Evolutionary conservation across 768 basidiomycete species (phyloP).

Genomic region (Rhodocollybia butyracea): DNA sequence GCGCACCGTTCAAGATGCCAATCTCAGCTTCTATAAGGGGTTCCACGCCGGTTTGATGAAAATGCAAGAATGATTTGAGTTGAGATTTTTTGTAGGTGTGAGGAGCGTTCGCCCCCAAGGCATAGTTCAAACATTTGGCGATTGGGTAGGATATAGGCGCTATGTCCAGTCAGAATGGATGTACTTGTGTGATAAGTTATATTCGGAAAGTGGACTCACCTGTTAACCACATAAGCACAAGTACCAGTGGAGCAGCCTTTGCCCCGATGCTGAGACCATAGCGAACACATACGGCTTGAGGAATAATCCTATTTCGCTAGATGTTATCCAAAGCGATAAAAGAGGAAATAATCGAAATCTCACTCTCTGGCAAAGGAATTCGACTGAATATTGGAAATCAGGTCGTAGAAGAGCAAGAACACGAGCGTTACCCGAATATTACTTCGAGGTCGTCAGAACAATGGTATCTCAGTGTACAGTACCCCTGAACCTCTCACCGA

Average conservation of each 20-base stretch:
- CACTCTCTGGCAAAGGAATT: conserved; percentile 60
- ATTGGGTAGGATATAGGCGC: conserved; percentile 82
- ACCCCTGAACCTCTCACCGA: conserved; percentile 49
- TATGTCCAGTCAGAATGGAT: too few relatives aligned
- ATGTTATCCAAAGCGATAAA: background rate
- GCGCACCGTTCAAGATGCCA: conserved; percentile 72
- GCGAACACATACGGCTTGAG: conserved; percentile 74
- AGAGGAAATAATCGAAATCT: conserved; percentile 33
- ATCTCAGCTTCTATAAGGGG: conserved; percentile 81
- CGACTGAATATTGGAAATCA: background rate
- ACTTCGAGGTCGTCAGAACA: conserved; percentile 37
- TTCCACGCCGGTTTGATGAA: conserved; percentile 75
- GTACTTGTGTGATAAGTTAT: too few relatives aligned
- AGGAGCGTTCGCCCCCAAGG: conserved; percentile 70
- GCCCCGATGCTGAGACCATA: conserved; percentile 86
- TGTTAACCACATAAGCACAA: conserved; percentile 62
- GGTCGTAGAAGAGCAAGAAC: background rate
- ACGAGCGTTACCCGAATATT: conserved; percentile 67
- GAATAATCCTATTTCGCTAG: conserved; percentile 43
- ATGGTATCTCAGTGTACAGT: too few relatives aligned
- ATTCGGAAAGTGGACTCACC: too few relatives aligned
- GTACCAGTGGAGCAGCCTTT: conserved; percentile 70
- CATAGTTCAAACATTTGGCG: conserved; percentile 76
- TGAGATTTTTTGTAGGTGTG: conserved; percentile 85
- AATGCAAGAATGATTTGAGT: conserved; percentile 73